A percentile compares a stretch with the other conserved stretches of the same genome.
Evolutionary conservation across 345 rosid species (phyloP).

Genomic region (Eucalyptus curtisii): DNA sequence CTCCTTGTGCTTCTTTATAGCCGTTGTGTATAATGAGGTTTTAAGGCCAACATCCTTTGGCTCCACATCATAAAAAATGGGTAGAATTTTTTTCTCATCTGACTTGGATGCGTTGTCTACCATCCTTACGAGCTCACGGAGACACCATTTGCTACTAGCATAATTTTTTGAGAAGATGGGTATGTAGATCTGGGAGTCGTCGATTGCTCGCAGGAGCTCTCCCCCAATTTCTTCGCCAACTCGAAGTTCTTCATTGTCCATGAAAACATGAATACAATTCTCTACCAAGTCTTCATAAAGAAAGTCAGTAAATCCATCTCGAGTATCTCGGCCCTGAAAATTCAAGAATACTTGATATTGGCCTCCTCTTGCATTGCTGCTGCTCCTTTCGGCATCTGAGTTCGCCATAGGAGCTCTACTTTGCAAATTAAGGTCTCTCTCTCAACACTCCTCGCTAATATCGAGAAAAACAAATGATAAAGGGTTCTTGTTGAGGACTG

Average conservation of each 20-base stretch:
- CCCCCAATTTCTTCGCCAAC: fast-evolving
- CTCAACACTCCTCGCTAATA: no score
- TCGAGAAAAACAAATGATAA: fast-evolving
- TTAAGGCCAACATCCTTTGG: fast-evolving
- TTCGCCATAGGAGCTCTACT: fast-evolving
- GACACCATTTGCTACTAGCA: no score
- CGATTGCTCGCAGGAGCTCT: fast-evolving
- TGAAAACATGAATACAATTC: fast-evolving
- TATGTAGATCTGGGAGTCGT: fast-evolving
- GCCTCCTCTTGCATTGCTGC: no score
- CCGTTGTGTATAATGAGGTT: fast-evolving
- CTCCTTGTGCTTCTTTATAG: no score
- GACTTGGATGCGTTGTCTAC: fast-evolving
- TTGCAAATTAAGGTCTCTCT: no score
- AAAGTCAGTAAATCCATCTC: no score
- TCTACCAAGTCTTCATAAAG: fast-evolving
- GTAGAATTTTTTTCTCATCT: fast-evolving
- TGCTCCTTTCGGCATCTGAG: no score
- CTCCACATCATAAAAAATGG: fast-evolving
- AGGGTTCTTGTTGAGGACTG: fast-evolving
- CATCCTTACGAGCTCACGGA: fast-evolving
- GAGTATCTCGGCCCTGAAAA: no score
- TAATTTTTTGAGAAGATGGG: fast-evolving
- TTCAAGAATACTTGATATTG: no score
- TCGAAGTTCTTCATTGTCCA: fast-evolving